Evolutionary conservation across 1,284 basidiomycete genomes (phyloP), one percentile per base, ranked within the genome.

Genomic region (Pseudozyma sp.): DNA sequence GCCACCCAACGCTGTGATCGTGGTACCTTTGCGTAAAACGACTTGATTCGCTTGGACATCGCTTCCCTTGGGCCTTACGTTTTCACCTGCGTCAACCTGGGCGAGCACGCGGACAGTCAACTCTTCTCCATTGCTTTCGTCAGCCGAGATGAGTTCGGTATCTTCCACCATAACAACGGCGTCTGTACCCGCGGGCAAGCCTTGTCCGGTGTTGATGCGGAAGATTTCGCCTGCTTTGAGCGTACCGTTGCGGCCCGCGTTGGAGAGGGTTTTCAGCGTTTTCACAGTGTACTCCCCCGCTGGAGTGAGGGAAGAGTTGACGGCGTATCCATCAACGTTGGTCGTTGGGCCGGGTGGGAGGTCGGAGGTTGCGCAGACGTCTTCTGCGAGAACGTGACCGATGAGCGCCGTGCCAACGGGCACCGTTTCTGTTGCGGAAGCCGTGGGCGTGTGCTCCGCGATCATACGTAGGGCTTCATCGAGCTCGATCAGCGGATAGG

Each of bases 101-200:
- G 87, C 90, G 1, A 93, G 87, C 0, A 90, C 89, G 76, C 89
- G 88, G 2, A 95, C 89, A 65, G 89, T 88, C 31, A 87, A 86
- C 83, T 95, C 93, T 81, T 94, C 93, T 5, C 81, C 80, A 5
- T 76, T 31, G 25, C 25, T 76, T 19, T 34, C 13, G 92, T 0
- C 91, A 2, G 31, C 64, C 92, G 85, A 92, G 13, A 90, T 86
- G 12, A 95, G 87, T 58, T 89, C 89, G 0, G 93, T 95, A 80
- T 95, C 93, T 85, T 95, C 93, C 16, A 95, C 93, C 93, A 95
- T 95, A 82, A 95, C 90, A 0, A 94, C 90, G 0, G 92, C 86
- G 80, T 95, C 91, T 8, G 91, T 87, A 2, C 92, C 92, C 0
- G 85, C 81, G 0, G 93, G 94, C 1, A 95, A 86, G 90, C 1